Conservation (phyloP, 108 stramenopile species). For the Discostella stelligeroides region DNA sequence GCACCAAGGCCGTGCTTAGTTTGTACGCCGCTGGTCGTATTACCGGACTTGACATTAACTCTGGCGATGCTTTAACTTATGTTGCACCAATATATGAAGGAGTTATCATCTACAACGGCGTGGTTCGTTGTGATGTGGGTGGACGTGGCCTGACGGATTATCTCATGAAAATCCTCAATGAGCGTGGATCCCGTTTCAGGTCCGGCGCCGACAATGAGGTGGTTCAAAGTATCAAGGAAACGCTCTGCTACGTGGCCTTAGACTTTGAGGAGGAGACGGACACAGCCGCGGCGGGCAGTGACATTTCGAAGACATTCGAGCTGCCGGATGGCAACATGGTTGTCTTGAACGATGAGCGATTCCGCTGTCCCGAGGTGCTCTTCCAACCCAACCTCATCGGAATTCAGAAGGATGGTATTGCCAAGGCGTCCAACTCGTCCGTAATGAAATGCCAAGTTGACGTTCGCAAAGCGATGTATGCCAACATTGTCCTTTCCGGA, state of each 20-base stretch:
- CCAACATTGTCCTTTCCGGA: no score
- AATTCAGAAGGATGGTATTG: slow-evolving; percentile 96
- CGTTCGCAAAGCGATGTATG: slow-evolving; percentile 96
- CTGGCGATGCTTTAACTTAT: slow-evolving; percentile 94
- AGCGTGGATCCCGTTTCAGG: slow-evolving; percentile 92
- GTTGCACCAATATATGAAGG: slow-evolving; percentile 97
- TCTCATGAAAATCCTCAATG: slow-evolving; percentile 93
- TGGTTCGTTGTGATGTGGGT: slow-evolving; percentile 91
- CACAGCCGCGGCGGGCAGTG: slow-evolving; percentile 89
- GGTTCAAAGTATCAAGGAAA: slow-evolving; percentile 93
- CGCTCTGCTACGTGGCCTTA: slow-evolving; percentile 90
- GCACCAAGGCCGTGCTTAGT: slow-evolving; percentile 98
- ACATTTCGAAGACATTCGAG: slow-evolving; percentile 92
- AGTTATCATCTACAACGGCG: slow-evolving; percentile 94
- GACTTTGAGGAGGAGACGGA: no score
- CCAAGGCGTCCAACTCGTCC: slow-evolving; percentile 97
- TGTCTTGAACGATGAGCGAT: slow-evolving; percentile 92
- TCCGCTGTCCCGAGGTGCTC: no score
- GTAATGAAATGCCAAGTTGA: slow-evolving; percentile 99
- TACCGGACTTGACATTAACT: slow-evolving; percentile 94
- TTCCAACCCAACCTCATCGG: slow-evolving; percentile 96
- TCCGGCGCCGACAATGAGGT: slow-evolving; percentile 94
- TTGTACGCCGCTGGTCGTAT: slow-evolving; percentile 95
- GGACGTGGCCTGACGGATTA: slow-evolving; percentile 95
- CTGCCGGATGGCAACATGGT: slow-evolving; percentile 95